Evolutionary conservation across 1,139 yeast genomes (phyloP), one percentile per base, ranked within the genome.

Genomic region (Neolecta irregularis): DNA sequence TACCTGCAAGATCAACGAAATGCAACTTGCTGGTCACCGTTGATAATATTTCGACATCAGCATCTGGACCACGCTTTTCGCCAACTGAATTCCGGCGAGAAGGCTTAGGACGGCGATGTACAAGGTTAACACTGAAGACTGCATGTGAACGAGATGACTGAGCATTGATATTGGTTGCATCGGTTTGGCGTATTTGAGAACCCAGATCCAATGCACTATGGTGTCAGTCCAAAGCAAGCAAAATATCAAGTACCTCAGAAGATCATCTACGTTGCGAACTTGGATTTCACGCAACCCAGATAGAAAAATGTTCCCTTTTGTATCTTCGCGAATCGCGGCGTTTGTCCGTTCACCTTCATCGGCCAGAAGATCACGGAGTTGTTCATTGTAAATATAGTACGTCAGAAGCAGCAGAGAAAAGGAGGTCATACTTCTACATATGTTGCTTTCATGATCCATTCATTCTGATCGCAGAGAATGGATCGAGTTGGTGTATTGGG

Each of bases 301-400:
- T 13, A 80, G 88, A 48, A 74, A 68, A 2, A 78, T 69, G 0
- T 88, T 91, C 36, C 70, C 62, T 2, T 61, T 55, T 42, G 67
- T 67, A 48, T 74, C 79, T 48, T 77, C 88, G 41, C 72, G 80
- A 22, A 78, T 72, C 2, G 69, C 52, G 21, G 65, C 61, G 31
- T 54, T 58, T 6, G 9, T 22, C 40, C 55, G 53, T 23, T 47
- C 47, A 13, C 50, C 49, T 41, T 53, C 58, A 18, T 51, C 47
- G 11, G 55, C 51, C 17, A 67, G 49, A 35, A 77, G 57, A 50
- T 77, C 91, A 34, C 64, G 61, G 37, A 77, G 57, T 44, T 72
- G 77, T 53, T 78, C 92, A 49, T 77, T 77, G 56, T 74, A 78
- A 32, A 75, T n/a, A n/a, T n/a, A n/a, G n/a, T n/a, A n/a, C n/a